Percentiles rank a stretch among this genome's conserved stretches.
phyloP scores from a whole-genome alignment of 163 green algal species.

The Scenedesmus sp. region DNA sequence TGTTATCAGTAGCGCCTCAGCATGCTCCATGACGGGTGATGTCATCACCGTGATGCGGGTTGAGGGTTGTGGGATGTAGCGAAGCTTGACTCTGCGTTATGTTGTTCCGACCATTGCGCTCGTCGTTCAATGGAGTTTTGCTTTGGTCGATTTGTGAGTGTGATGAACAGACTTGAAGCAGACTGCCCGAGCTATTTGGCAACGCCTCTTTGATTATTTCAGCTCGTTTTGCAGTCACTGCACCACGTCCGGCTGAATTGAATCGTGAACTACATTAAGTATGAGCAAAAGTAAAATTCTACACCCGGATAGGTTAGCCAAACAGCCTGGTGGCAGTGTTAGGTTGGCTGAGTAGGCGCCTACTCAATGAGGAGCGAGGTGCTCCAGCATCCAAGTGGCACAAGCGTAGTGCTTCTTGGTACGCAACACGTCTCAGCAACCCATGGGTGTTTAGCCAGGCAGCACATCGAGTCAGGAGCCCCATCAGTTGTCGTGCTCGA shows the following conservation, averaged over 20 bases:
- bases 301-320: no score
- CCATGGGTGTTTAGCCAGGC: background rate
- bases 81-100: background rate
- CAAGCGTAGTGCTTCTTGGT: slow-evolving; percentile 14
- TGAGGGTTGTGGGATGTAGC: background rate
- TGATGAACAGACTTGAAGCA: background rate
- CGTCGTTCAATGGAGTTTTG: background rate
- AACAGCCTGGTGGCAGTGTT: background rate
- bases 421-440: slow-evolving; percentile 10
- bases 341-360: background rate
- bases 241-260: background rate
- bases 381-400: slow-evolving; percentile 15
- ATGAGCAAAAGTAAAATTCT: background rate
- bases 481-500: slow-evolving; percentile 19
- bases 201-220: background rate
- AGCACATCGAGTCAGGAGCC: background rate
- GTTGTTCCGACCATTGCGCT: background rate
- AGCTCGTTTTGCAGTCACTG: background rate
- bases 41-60: no score
- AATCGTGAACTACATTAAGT: background rate
- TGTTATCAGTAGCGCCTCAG: background rate
- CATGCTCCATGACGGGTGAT: background rate
- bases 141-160: background rate
- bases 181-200: background rate
- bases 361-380: background rate